Base-by-base conservation (phyloP, 352 stramenopile genomes). In the Phytophthora meadii region DNA sequence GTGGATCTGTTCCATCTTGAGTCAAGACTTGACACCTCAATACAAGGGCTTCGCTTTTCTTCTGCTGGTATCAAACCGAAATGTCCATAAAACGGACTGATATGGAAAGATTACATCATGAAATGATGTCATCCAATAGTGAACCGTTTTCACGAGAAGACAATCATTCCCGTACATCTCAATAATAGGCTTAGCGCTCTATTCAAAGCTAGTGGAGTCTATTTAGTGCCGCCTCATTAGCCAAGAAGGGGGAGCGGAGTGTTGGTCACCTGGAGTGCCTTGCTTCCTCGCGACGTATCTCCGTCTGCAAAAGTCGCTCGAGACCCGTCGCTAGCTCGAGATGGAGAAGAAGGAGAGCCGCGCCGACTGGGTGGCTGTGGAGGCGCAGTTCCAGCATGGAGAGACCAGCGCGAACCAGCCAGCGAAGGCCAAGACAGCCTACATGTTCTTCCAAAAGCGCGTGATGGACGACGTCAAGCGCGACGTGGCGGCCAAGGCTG, bases 371-470 rank as follows among this genome's bases (percentile, higher is more conserved):
- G 85, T 93, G 53, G 85, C 85, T 3, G 85, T 93, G 17, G 85
- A 90, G 51, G 79, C 85, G 55, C 81, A 93, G 71, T 92, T 93
- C 65, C 85, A 93, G 74, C 54, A 73, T 14, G 39, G 59, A 24
- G 68, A 72, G 27, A 28, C 46, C 25, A 51, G 61, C 30, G 56
- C 55, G 12, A 65, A 69, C 44, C 84, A 90, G 72, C 74, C 74
- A 0, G 65, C 73, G n/a, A 91, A 92, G 70, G 64, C 87, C 45
- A 91, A 92, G 69, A 83, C 62, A 40, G 85, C 87, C 47, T 95
- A 92, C 70, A 70, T 83, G 64, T 86, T 88, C 34, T 94, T 92
- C 68, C 84, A 92, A 61, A 94, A 94, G 60, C 70, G 65, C 37
- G 64, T 77, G 22, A 93, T 93, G 77, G 68, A 72, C 55, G 76